Evolutionary conservation across 2,329 filamentous ascomycete genomes (phyloP), one percentile per base, ranked within the genome.

Genomic region (Graphium sp.): DNA sequence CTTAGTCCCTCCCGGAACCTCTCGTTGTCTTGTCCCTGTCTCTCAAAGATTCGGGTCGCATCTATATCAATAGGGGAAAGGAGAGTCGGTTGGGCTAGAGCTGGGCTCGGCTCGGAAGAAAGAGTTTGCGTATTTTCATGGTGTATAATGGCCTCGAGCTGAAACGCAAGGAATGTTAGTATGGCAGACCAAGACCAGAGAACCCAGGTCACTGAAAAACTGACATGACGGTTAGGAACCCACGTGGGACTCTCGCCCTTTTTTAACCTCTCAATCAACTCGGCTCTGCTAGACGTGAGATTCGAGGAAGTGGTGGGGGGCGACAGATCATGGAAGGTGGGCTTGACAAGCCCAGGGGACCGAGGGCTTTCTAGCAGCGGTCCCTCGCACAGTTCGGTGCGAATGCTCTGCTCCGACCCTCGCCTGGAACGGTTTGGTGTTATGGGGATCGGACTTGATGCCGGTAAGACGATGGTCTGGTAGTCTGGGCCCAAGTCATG

Each of bases 191-290:
- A 10, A 22, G 10, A 28, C 10, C 18, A 7, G 14, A 15, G 2
- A 12, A n/a, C 20, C 23, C 5, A 17, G 13, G 10, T 16, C 10
- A 6, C 19, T 4, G 28, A 11, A 26, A n/a, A 20, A 50, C 58
- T 30, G 53, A 71, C 75, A 58, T 67, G 63, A 41, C 64, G 63
- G 45, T 62, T 70, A 17, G 72, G 66, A 22, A 74, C 58, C 81
- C 81, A 89, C 5, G 71, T 69, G 21, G 80, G 75, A 42, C 71
- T 78, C 50, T 84, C 74, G 18, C 72, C 73, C 48, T 68, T 71
- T 55, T 94, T 94, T 39, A 94, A 63, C 37, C 75, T 67, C 50
- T 84, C 70, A 32, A 95, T 94, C 41, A 93, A 58, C 49, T 85
- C 77, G 32, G 72, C 71, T 37, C 85, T 67, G 47, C 83, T 73